Evolutionary conservation across 352 stramenopile genomes (phyloP).

Genomic region (Phytophthora vignae): DNA sequence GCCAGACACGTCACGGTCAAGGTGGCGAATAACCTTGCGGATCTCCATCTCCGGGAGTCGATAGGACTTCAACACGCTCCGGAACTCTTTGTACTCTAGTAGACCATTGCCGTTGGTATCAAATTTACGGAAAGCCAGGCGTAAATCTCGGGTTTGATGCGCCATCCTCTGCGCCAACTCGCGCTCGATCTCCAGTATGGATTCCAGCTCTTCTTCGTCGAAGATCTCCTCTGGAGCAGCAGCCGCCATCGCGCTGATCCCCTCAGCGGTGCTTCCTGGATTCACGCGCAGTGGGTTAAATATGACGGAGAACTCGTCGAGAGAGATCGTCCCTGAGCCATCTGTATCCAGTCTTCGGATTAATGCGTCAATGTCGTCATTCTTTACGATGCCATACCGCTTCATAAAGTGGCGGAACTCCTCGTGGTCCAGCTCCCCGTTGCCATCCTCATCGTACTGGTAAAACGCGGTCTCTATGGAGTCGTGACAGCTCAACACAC

Average conservation of each 20-base stretch:
- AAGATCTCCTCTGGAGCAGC: slow-evolving; percentile 43
- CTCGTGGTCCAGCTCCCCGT: slow-evolving; percentile 59
- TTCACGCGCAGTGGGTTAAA: slow-evolving; percentile 60
- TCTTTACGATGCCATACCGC: slow-evolving; percentile 66
- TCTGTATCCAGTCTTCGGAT: slow-evolving; percentile 60
- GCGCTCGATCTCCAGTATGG: slow-evolving; percentile 71
- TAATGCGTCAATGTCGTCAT: slow-evolving; percentile 61
- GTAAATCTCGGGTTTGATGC: slow-evolving; percentile 61
- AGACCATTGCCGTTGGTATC: slow-evolving; percentile 71
- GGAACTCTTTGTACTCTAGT: slow-evolving; percentile 79
- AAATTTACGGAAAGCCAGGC: slow-evolving; percentile 70
- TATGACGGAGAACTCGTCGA: slow-evolving; percentile 61
- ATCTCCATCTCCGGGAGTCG: slow-evolving; percentile 72
- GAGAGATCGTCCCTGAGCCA: slow-evolving; percentile 58
- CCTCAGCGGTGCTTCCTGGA: slow-evolving; percentile 10
- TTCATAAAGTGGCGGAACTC: slow-evolving; percentile 78
- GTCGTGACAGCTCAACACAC: slow-evolving; percentile 60
- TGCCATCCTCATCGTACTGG: slow-evolving; percentile 70
- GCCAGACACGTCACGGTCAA: slow-evolving; percentile 69
- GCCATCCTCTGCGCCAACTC: slow-evolving; percentile 66
- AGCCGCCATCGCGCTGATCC: slow-evolving; percentile 28
- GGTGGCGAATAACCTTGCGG: slow-evolving; percentile 73
- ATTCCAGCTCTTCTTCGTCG: slow-evolving; percentile 55
- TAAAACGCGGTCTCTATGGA: slow-evolving; percentile 69
- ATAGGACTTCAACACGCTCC: slow-evolving; percentile 66